Evolutionary conservation across 129 eudicot species (phyloP).

Genomic region (Deinandra increscens): DNA sequence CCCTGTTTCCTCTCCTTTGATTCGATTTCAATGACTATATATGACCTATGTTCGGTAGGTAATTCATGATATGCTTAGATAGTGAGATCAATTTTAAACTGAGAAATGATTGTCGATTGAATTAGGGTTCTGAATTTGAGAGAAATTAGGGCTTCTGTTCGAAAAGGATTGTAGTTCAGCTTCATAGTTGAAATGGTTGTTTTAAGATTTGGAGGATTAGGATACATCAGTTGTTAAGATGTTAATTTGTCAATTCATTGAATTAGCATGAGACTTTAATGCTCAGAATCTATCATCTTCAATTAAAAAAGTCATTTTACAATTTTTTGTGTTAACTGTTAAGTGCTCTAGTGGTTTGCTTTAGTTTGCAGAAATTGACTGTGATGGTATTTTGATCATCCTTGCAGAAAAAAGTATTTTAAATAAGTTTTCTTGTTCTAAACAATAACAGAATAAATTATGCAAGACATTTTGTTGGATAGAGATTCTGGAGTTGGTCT

Average conservation of each 20-base stretch:
- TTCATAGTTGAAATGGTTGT: neutral
- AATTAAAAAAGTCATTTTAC: neutral
- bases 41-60: neutral
- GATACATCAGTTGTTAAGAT: no score
- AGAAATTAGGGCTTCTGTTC: constrained; percentile 14
- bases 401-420: no score
- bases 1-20: constrained; percentile 1
- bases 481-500: neutral
- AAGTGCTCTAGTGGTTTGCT: no score
- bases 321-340: no score
- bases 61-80: constrained; percentile 11
- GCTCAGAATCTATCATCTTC: neutral
- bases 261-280: neutral
- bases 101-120: constrained; percentile 1
- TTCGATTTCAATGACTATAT: neutral
- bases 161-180: neutral
- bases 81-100: no score
- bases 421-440: neutral
- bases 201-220: no score
- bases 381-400: neutral
- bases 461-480: neutral
- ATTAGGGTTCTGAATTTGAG: constrained; percentile 9
- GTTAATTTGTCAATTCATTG: neutral
- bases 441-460: neutral
- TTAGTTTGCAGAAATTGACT: neutral